A percentile compares a stretch with the other conserved stretches of the same genome.
Evolutionary conservation across 257 asterid species (phyloP).

Genomic region (Rhazya stricta): DNA sequence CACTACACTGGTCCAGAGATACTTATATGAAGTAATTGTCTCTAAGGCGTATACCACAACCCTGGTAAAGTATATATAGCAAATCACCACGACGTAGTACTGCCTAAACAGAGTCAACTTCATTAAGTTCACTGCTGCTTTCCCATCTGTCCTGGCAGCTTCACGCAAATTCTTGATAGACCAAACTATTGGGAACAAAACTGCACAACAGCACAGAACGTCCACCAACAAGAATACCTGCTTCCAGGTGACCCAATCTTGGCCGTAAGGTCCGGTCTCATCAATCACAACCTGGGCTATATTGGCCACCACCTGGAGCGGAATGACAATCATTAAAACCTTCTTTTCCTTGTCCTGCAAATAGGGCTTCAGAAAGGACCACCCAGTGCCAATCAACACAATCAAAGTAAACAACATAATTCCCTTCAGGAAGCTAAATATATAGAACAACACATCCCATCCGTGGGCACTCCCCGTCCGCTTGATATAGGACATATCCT

Average conservation of each 20-base stretch:
- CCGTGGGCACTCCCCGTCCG: constrained; percentile 73
- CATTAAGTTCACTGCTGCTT: constrained; percentile 90
- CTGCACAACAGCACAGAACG: constrained; percentile 73
- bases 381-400: constrained; percentile 80
- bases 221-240: constrained; percentile 81
- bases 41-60: constrained; percentile 86
- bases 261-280: constrained; percentile 65
- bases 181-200: constrained; percentile 86
- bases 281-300: constrained; percentile 87
- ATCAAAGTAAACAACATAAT: constrained; percentile 60
- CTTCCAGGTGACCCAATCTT: constrained; percentile 75
- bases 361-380: constrained; percentile 83
- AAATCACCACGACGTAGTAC: constrained; percentile 70
- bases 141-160: constrained; percentile 82
- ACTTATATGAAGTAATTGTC: constrained; percentile 73
- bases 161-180: constrained; percentile 82
- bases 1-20: constrained; percentile 76
- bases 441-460: constrained; percentile 74
- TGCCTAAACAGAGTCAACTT: constrained; percentile 80
- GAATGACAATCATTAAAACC: constrained; percentile 77
- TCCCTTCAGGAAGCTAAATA: constrained; percentile 70
- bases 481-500: constrained; percentile 67
- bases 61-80: constrained; percentile 80
- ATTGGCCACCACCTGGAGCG: constrained; percentile 73
- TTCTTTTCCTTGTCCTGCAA: constrained; percentile 88